Percentiles rank a stretch among this genome's conserved stretches.
Conservation (phyloP, 768 basidiomycete genomes). For the Russula vinacea region DNA sequence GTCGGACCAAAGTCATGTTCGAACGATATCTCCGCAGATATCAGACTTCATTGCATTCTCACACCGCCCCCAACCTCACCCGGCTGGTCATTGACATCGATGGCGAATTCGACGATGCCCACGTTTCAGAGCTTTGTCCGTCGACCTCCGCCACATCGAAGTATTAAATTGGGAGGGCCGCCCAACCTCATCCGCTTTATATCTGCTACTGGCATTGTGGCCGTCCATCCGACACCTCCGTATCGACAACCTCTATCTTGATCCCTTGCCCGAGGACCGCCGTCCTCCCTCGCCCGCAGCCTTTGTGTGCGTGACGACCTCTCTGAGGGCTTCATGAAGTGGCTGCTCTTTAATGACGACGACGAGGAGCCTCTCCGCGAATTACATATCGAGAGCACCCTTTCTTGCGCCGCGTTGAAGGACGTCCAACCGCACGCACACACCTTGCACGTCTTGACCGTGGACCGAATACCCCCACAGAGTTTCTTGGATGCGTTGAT, state of each 20-base stretch:
- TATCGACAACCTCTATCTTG: conserved; percentile 15
- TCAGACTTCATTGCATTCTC: conserved; percentile 21
- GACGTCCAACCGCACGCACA: conserved; percentile 8
- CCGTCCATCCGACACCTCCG: conserved; percentile 24
- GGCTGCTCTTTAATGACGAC: conserved; percentile 12
- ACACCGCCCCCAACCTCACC: conserved; percentile 13
- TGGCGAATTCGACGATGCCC: conserved; percentile 15
- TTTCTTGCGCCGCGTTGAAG: conserved; percentile 4
- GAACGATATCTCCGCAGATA: conserved; percentile 9
- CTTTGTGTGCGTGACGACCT: conserved; percentile 17
- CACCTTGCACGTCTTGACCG: conserved; percentile 15
- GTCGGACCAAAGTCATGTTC: background rate
- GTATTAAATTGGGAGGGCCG: conserved; percentile 26
- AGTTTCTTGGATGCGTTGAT: conserved; percentile 19
- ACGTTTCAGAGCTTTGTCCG: conserved; percentile 9
- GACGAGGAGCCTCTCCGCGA: conserved; percentile 22
- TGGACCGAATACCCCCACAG: conserved; percentile 21
- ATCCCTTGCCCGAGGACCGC: conserved; percentile 14
- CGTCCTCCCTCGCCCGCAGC: conserved; percentile 11
- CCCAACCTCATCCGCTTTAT: conserved; percentile 20
- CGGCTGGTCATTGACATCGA: conserved; percentile 25
- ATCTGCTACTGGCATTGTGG: conserved; percentile 18
- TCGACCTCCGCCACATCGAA: conserved; percentile 22
- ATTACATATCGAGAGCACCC: conserved; percentile 17
- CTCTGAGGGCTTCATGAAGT: conserved; percentile 19